phyloP scores from a whole-genome alignment of 73 alveolate genomes.

The Paraurostyla sp. region DNA sequence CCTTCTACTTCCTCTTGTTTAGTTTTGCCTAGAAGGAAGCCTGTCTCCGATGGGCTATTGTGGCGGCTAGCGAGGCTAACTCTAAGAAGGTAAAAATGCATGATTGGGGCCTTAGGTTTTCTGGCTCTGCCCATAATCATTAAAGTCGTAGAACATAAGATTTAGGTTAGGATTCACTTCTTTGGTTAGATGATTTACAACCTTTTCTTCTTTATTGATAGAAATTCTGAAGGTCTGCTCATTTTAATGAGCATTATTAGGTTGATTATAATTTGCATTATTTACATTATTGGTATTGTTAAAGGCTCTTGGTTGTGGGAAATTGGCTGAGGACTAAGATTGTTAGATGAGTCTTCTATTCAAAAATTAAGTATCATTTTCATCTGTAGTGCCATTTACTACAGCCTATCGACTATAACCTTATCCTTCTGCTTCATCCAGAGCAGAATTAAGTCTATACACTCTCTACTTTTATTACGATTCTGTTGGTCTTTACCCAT shows the following conservation, averaged over 20 bases:
- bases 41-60: constrained; percentile 33
- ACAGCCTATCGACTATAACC: not conserved
- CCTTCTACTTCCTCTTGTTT: constrained; percentile 44
- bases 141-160: constrained; percentile 42
- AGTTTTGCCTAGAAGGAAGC: constrained; percentile 25
- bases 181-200: constrained; percentile 29
- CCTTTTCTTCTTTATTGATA: constrained; percentile 26
- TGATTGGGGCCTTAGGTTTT: not conserved
- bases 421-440: not conserved
- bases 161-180: constrained; percentile 32
- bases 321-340: constrained; percentile 20
- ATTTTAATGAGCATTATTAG: not conserved
- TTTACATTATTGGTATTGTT: not conserved
- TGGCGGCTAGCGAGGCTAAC: not conserved
- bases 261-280: not conserved
- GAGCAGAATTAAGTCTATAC: constrained; percentile 8
- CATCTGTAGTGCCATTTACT: not conserved
- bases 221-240: constrained; percentile 14
- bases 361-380: not conserved
- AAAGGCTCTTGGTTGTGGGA: constrained; percentile 45
- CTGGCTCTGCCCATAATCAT: constrained; percentile 10
- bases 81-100: not conserved
- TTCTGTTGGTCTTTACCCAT: constrained; percentile 22
- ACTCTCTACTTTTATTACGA: constrained; percentile 23
- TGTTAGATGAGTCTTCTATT: not conserved